These are phyloP conservation scores for Gossypium bickii DNA, from an alignment of 345 rosid species.

Conservation along the genomic window DNA sequence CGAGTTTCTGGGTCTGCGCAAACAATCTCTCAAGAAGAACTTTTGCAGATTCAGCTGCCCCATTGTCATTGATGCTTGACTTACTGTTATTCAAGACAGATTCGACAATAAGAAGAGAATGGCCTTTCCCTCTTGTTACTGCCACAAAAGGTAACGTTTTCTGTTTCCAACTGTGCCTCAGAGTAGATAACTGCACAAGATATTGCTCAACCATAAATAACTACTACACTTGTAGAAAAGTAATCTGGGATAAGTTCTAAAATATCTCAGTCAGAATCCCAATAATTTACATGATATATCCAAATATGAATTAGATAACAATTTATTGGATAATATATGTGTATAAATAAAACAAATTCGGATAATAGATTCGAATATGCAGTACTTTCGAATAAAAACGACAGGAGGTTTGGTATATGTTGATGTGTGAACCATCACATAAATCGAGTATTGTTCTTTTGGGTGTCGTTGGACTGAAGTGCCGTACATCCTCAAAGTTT, in stretches of 20 bases:
- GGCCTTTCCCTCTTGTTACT: conserved; percentile 17
- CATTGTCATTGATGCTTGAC: conserved; percentile 41
- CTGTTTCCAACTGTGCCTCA: conserved; percentile 34
- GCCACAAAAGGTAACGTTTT: conserved; percentile 26
- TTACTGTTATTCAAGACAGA: conserved; percentile 40
- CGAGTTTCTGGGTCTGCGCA: conserved; percentile 55
- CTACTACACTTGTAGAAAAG: neutral
- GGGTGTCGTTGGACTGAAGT: no score
- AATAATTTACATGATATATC: neutral
- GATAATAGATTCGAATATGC: neutral
- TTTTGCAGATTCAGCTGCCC: conserved; percentile 46
- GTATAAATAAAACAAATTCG: neutral
- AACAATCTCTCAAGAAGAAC: conserved; percentile 65
- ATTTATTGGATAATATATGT: neutral
- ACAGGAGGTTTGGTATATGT: no score
- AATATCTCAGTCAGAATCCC: neutral
- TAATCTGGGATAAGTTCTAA: neutral
- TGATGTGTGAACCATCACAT: no score
- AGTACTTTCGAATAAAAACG: neutral
- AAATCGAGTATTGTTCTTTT: no score
- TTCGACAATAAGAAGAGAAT: conserved; percentile 22
- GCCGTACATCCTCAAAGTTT: no score
- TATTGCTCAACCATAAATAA: conserved; percentile 7
- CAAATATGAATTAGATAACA: neutral
- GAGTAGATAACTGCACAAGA: conserved; percentile 36